A percentile compares a stretch with the other conserved stretches of the same genome.
phyloP scores from a whole-genome alignment of 192 early-diverging fungal genomes.

The Mortierella claussenii region DNA sequence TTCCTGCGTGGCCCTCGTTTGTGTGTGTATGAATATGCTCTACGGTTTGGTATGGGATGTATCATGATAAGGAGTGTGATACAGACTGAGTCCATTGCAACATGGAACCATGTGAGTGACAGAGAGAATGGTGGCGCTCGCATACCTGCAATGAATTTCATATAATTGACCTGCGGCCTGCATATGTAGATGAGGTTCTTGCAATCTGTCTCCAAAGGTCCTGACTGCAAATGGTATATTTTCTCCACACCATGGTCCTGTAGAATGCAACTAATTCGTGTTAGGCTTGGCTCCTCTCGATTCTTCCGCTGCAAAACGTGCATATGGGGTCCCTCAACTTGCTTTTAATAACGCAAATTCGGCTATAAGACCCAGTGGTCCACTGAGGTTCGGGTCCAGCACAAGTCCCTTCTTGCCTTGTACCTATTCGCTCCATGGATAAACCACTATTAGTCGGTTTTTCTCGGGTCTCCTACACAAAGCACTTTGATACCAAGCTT shows the following conservation, averaged over 20 bases:
- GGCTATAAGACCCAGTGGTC: slow-evolving; percentile 85
- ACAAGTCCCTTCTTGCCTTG: slow-evolving; percentile 91
- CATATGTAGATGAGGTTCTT: slow-evolving; percentile 86
- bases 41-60: too few species aligned
- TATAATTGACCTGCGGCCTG: slow-evolving; percentile 79
- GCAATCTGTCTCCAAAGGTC: slow-evolving; percentile 73
- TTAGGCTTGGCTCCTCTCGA: not conserved
- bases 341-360: slow-evolving; percentile 90
- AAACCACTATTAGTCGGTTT: not conserved
- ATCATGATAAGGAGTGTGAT: too few species aligned
- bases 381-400: slow-evolving; percentile 85
- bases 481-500: too few species aligned
- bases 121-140: not conserved
- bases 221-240: slow-evolving; percentile 85
- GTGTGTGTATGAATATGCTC: slow-evolving; percentile 39
- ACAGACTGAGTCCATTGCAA: too few species aligned
- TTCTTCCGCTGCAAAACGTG: too few species aligned
- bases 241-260: slow-evolving; percentile 97
- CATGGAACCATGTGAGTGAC: too few species aligned
- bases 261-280: not conserved
- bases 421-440: slow-evolving; percentile 65
- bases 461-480: too few species aligned
- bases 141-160: slow-evolving; percentile 85
- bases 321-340: too few species aligned
- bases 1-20: slow-evolving; percentile 20